Base-by-base conservation (phyloP, 371 early-diverging fungal species). In the Entomophthora muscae region DNA sequence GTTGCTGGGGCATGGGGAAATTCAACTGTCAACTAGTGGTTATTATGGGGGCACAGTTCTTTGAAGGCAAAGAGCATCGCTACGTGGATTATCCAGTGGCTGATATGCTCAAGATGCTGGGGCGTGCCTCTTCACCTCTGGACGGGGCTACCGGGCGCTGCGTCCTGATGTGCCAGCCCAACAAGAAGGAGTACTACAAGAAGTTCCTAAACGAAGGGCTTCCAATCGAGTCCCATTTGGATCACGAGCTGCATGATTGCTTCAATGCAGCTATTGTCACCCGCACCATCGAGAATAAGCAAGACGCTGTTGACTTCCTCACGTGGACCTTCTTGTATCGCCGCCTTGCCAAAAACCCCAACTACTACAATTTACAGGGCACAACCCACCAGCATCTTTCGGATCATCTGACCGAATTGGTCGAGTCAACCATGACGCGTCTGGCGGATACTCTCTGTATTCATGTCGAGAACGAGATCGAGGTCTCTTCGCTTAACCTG, bases 271-370 rank as follows among this genome's bases (percentile, higher is more conserved):
- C 95, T 70, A 82, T 95, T 68, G 94, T 89, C 0, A 90, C 91
- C 29, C 83, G 84, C 72, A 91, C 95, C 0, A 91, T 98, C 60
- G 89, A 88, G 71, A 93, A 85, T 76, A 94, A 94, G 79, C 95
- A 98, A 72, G 97, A 96, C 68, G 97, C 98, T 0, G 94, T 98
- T 12, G 98, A 98, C 67, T 96, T 91, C 66, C 75, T 98, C 65
- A 96, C 98, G 0, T 98, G 96, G 97, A 91, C 97, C 10, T 88
- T 92, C 78, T 67, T 95, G 66, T 96, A 94, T 76, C 87, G 97
- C 55, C 84, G 98, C 42, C 81, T 98, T 84, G 78, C 88, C 12
- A 81, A 85, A 68, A 98, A 98, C 72, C 98, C 98, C 23, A 96
- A 94, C 70, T 98, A 93, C 77, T 98, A 98, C 72, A 86, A 83